Conservation (phyloP, 179 eudicot species). For the Beta lomatogona region DNA sequence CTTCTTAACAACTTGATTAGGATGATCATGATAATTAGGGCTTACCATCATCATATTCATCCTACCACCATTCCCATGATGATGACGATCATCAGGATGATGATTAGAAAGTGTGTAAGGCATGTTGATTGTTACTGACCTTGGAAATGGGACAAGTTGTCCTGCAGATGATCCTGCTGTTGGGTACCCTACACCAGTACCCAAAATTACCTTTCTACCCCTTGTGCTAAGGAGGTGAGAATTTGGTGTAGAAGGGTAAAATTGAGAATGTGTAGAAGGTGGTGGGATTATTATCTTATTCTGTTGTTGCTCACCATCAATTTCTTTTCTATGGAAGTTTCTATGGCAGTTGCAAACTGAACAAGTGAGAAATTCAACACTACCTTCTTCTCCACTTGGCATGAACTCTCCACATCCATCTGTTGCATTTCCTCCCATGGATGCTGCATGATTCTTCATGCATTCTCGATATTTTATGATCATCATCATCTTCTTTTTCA, state of each 20-base stretch:
- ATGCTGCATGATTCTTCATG: constrained; percentile 16
- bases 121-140: constrained; percentile 2
- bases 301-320: not conserved
- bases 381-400: constrained; percentile 14
- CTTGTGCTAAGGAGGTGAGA: not conserved
- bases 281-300: not conserved
- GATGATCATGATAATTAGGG: not conserved
- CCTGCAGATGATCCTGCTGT: not conserved
- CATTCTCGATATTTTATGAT: constrained; percentile 3
- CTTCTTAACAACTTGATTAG: not conserved
- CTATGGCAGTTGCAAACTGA: constrained; percentile 11
- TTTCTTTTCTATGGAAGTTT: constrained; percentile 15
- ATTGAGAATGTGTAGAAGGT: not conserved
- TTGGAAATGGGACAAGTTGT: not conserved
- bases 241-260: not conserved
- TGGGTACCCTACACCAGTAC: not conserved
- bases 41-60: not conserved
- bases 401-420: constrained; percentile 20
- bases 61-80: constrained; percentile 6
- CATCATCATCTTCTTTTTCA: not conserved
- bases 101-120: not conserved
- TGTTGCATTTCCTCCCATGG: constrained; percentile 12
- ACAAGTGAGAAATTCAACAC: constrained; percentile 4
- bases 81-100: not conserved
- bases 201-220: constrained; percentile 18